Evolutionary conservation across 768 basidiomycete genomes (phyloP).

Genomic region (Amanita phalloides): DNA sequence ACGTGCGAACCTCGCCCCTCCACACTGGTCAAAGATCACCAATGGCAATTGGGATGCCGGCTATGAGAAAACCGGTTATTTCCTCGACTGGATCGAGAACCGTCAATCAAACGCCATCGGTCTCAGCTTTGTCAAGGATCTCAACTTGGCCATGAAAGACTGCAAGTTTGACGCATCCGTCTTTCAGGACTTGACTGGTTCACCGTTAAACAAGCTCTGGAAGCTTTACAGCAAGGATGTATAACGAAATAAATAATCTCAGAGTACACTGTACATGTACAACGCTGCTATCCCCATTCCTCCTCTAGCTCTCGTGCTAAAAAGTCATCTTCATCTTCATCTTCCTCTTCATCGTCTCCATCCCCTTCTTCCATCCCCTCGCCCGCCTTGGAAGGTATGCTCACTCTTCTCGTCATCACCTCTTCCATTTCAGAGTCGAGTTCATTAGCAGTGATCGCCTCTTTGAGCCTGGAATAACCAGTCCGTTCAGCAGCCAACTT

Average conservation of each 20-base stretch:
- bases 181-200: conserved; percentile 43
- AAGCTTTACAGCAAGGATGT: conserved; percentile 24
- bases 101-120: conserved; percentile 25
- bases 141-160: conserved; percentile 46
- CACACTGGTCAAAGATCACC: conserved; percentile 52
- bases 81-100: conserved; percentile 58
- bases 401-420: conserved; percentile 8
- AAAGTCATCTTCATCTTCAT: conserved; percentile 60
- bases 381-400: conserved; percentile 7
- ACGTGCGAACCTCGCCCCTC: conserved; percentile 44
- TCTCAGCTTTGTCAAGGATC: conserved; percentile 38
- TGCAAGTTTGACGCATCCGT: conserved; percentile 36
- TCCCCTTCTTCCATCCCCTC: conserved; percentile 23
- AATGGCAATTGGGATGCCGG: conserved; percentile 63
- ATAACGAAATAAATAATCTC: not conserved
- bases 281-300: conserved; percentile 52
- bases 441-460: conserved; percentile 49
- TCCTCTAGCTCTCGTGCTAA: conserved; percentile 72
- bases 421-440: conserved; percentile 16
- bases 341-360: conserved; percentile 40
- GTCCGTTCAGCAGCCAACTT: conserved; percentile 57
- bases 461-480: conserved; percentile 60
- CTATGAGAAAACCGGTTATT: conserved; percentile 65
- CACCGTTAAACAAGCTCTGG: conserved; percentile 49
- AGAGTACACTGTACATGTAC: not conserved